Percentiles rank a stretch among this genome's conserved stretches.
These are phyloP conservation scores for Amborella trichopoda DNA, from an alignment of 164 flowering plant genomes.

Conservation along the genomic window DNA sequence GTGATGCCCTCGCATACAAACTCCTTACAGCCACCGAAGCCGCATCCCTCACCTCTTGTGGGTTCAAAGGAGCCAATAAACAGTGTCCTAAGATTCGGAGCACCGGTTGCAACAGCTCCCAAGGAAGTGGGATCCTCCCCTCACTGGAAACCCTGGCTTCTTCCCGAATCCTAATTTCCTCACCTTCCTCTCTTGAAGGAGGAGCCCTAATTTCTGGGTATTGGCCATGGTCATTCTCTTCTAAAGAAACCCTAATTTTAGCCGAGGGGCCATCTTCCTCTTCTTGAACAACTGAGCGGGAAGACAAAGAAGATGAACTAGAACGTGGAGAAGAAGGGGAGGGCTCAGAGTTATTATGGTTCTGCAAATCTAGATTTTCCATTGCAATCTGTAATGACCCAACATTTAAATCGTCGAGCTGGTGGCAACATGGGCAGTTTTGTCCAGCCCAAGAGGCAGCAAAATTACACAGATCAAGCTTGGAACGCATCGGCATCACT, in stretches of 20 bases:
- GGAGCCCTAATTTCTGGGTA: conserved; percentile 13
- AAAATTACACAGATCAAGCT: conserved; percentile 54
- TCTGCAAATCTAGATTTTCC: background rate
- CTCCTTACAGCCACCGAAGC: conserved; percentile 69
- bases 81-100: conserved; percentile 86
- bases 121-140: conserved; percentile 72
- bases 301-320: conserved; percentile 22
- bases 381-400: background rate
- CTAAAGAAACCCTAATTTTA: background rate
- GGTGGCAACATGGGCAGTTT: conserved; percentile 43
- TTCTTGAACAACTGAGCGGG: conserved; percentile 17
- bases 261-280: background rate
- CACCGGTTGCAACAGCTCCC: conserved; percentile 83
- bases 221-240: conserved; percentile 6
- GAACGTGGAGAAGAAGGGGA: conserved; percentile 10
- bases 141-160: conserved; percentile 17
- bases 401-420: conserved; percentile 8
- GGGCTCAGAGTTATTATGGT: conserved; percentile 1
- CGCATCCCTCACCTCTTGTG: conserved; percentile 61
- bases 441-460: conserved; percentile 77
- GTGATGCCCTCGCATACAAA: conserved; percentile 80
- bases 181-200: background rate
- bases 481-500: conserved; percentile 85
- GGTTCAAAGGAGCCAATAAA: conserved; percentile 63
- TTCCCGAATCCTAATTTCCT: background rate